phyloP scores from a whole-genome alignment of 306 rosid species.

The Vigna nakashimae region DNA sequence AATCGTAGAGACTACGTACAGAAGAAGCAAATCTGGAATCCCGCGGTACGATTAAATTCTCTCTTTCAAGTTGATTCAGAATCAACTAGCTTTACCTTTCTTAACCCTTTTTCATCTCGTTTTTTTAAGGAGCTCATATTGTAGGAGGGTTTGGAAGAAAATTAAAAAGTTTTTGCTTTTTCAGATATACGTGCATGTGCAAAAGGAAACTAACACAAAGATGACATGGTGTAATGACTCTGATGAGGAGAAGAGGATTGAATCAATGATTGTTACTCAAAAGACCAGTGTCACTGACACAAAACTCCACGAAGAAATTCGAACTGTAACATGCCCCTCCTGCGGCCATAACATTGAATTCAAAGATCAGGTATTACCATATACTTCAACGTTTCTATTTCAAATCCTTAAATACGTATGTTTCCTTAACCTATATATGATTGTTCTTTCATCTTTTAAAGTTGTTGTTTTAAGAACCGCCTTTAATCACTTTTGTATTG shows the following conservation, averaged over 20 bases:
- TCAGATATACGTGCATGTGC: slow-evolving; percentile 46
- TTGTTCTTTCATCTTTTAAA: not conserved
- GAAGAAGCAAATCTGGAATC: slow-evolving; percentile 21
- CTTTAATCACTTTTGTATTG: not conserved
- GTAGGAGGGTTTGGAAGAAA: slow-evolving; percentile 49
- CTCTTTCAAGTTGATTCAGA: slow-evolving; percentile 36
- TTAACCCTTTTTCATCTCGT: slow-evolving; percentile 26
- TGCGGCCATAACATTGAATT: slow-evolving; percentile 71
- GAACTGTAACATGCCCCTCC: slow-evolving; percentile 70
- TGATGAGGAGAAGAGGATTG: slow-evolving; percentile 54
- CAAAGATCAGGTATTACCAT: slow-evolving; percentile 66
- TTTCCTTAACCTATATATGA: not conserved
- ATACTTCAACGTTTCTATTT: not conserved
- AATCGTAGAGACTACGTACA: slow-evolving; percentile 20
- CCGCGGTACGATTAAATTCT: slow-evolving; percentile 41
- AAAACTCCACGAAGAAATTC: slow-evolving; percentile 44
- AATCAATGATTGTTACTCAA: slow-evolving; percentile 15
- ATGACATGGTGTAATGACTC: slow-evolving; percentile 82
- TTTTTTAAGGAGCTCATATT: slow-evolving; percentile 11
- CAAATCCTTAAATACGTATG: not conserved
- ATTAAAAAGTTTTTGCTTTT: slow-evolving; percentile 36
- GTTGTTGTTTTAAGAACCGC: not conserved
- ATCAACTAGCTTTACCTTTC: slow-evolving; percentile 38
- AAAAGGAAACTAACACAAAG: slow-evolving; percentile 40
- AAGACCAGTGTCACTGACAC: not conserved